Percentiles rank a stretch among this genome's conserved stretches.
phyloP scores from a whole-genome alignment of 345 rosid genomes.

The Sonneratia caseolaris region DNA sequence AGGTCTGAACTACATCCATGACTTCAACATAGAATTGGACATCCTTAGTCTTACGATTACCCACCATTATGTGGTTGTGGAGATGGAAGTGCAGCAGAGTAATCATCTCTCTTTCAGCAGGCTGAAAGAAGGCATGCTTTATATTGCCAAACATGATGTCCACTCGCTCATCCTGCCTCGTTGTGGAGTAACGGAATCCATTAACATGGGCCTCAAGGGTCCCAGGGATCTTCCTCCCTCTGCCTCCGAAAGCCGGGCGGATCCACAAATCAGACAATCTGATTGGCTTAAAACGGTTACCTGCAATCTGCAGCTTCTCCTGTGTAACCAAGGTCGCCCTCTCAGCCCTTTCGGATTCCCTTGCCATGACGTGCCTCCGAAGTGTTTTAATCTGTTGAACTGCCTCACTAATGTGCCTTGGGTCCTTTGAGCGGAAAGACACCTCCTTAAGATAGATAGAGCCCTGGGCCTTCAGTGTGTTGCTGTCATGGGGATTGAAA shows the following conservation, averaged over 20 bases:
- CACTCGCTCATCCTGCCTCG: slow-evolving; percentile 73
- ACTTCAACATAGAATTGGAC: slow-evolving; percentile 90
- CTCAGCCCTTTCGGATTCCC: slow-evolving; percentile 88
- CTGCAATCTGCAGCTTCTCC: slow-evolving; percentile 73
- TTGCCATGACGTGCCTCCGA: slow-evolving; percentile 62
- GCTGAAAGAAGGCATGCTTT: slow-evolving; percentile 90
- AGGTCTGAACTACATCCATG: slow-evolving; percentile 79
- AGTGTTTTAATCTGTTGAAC: slow-evolving; percentile 74
- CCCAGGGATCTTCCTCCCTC: slow-evolving; percentile 83
- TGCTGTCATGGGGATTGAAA: slow-evolving; percentile 69
- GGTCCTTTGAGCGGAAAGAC: slow-evolving; percentile 81
- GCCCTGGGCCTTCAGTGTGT: slow-evolving; percentile 55
- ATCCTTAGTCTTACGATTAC: slow-evolving; percentile 86
- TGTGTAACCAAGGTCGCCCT: slow-evolving; percentile 90
- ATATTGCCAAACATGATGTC: slow-evolving; percentile 77
- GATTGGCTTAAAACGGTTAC: slow-evolving; percentile 83
- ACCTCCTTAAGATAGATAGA: slow-evolving; percentile 77
- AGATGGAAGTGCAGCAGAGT: slow-evolving; percentile 78
- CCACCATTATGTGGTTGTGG: slow-evolving; percentile 96
- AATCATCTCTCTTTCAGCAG: slow-evolving; percentile 92
- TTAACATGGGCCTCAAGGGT: slow-evolving; percentile 77
- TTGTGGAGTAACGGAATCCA: slow-evolving; percentile 74
- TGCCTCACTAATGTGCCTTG: slow-evolving; percentile 83
- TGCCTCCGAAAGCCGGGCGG: slow-evolving; percentile 78
- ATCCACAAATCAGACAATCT: slow-evolving; percentile 77